Evolutionary conservation across 148 eudicot species (phyloP).

Genomic region (Camellia lanceoleosa): DNA sequence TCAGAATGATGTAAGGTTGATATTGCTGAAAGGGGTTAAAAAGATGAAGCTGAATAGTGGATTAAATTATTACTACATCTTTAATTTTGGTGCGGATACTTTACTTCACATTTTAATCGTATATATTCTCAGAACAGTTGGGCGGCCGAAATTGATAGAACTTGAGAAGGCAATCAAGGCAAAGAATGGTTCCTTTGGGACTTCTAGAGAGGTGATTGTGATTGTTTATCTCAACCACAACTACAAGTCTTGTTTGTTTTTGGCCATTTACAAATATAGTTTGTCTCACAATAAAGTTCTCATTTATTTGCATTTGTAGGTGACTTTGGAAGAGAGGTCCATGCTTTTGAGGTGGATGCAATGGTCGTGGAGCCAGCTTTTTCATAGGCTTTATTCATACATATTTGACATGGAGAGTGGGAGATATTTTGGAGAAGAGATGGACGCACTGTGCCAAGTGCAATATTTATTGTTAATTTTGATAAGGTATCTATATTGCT

Average conservation of each 20-base stretch:
- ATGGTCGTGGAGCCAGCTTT: slow-evolving; percentile 87
- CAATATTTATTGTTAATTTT: slow-evolving; percentile 84
- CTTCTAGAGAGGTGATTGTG: slow-evolving; percentile 80
- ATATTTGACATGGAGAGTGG: slow-evolving; percentile 68
- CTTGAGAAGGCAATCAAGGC: slow-evolving; percentile 77
- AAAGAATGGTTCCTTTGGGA: slow-evolving; percentile 76
- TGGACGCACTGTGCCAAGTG: slow-evolving; percentile 76
- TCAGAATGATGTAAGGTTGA: background rate
- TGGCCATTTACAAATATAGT: background rate
- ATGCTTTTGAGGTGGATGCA: slow-evolving; percentile 94
- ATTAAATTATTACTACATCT: background rate
- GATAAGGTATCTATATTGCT: slow-evolving; percentile 59
- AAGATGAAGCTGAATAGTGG: background rate
- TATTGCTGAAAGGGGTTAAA: background rate
- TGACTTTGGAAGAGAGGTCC: slow-evolving; percentile 92
- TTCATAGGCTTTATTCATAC: slow-evolving; percentile 75
- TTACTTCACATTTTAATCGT: slow-evolving; percentile 6
- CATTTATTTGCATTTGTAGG: slow-evolving; percentile 37
- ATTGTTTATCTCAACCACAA: background rate
- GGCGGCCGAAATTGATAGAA: slow-evolving; percentile 74
- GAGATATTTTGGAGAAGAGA: slow-evolving; percentile 48
- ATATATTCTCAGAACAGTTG: slow-evolving; percentile 43
- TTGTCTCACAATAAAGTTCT: slow-evolving; percentile 3
- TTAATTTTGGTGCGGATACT: background rate
- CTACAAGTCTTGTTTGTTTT: background rate